Percentiles rank a stretch among this genome's conserved stretches.
These are phyloP conservation scores for Phytophthora gonapodyides DNA, from an alignment of 352 stramenopile species.

Conservation along the genomic window DNA sequence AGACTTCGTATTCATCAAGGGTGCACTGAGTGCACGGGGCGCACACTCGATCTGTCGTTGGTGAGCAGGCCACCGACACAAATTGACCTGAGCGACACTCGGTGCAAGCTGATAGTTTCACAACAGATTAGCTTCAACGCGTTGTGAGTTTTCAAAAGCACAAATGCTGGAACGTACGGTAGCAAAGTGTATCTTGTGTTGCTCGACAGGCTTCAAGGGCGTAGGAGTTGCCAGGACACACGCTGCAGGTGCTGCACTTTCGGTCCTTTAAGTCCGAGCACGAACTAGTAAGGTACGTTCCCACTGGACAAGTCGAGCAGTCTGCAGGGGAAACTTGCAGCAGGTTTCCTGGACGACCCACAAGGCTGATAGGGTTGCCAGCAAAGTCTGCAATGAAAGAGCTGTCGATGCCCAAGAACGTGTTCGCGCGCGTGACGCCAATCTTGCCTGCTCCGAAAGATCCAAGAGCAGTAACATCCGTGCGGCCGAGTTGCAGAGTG, in stretches of 20 bases:
- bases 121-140: slow-evolving; percentile 6
- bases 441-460: slow-evolving; percentile 52
- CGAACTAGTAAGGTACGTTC: slow-evolving; percentile 51
- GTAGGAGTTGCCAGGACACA: slow-evolving; percentile 67
- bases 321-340: slow-evolving; percentile 49
- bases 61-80: slow-evolving; percentile 45
- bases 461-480: slow-evolving; percentile 46
- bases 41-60: slow-evolving; percentile 66
- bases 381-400: slow-evolving; percentile 58
- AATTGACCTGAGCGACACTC: slow-evolving; percentile 66
- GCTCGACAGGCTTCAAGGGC: slow-evolving; percentile 52
- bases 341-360: slow-evolving; percentile 26
- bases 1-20: slow-evolving; percentile 71
- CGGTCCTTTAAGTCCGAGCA: slow-evolving; percentile 69
- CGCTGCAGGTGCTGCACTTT: slow-evolving; percentile 54
- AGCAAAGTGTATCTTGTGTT: slow-evolving; percentile 65
- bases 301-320: slow-evolving; percentile 53
- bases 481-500: slow-evolving; percentile 49
- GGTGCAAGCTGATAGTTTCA: slow-evolving; percentile 54
- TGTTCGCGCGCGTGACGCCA: slow-evolving; percentile 47
- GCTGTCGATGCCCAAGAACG: slow-evolving; percentile 49
- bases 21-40: slow-evolving; percentile 66
- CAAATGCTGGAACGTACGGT: slow-evolving; percentile 40
- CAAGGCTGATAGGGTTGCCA: slow-evolving; percentile 39
- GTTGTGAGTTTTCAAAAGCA: not conserved